These are phyloP conservation scores for Dothideomycetidae sp. DNA, from an alignment of 2,329 filamentous ascomycete genomes.

Conservation along the genomic window DNA sequence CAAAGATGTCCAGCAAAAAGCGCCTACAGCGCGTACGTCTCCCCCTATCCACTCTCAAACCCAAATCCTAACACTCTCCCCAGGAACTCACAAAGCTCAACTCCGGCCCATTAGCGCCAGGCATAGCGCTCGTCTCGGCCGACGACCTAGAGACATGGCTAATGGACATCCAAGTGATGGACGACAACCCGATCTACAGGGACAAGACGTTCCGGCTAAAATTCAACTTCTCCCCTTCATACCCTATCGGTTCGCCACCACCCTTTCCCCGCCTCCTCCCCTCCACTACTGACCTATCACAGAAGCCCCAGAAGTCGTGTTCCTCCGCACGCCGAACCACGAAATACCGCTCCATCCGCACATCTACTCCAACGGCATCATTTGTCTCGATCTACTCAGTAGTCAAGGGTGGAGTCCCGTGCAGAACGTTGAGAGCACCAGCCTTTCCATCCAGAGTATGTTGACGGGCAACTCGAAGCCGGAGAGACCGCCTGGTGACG, in stretches of 20 bases:
- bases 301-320: slow-evolving; percentile 94
- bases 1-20: slow-evolving; percentile 20
- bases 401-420: slow-evolving; percentile 87
- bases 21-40: slow-evolving; percentile 32
- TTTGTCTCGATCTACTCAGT: slow-evolving; percentile 86
- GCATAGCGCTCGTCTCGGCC: slow-evolving; percentile 65
- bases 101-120: slow-evolving; percentile 40
- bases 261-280: not conserved
- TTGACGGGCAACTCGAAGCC: slow-evolving; percentile 86
- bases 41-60: slow-evolving; percentile 4
- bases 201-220: slow-evolving; percentile 70
- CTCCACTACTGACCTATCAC: slow-evolving; percentile 5
- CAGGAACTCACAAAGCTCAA: slow-evolving; percentile 43
- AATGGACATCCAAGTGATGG: slow-evolving; percentile 82
- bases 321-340: slow-evolving; percentile 47
- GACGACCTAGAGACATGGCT: slow-evolving; percentile 82
- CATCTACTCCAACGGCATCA: slow-evolving; percentile 97
- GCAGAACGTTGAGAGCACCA: slow-evolving; percentile 91
- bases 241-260: slow-evolving; percentile 66
- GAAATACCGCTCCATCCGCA: slow-evolving; percentile 88
- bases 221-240: slow-evolving; percentile 69
- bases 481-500: slow-evolving; percentile 79
- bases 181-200: slow-evolving; percentile 76
- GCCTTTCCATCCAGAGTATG: slow-evolving; percentile 97
- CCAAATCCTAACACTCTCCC: slow-evolving; percentile 15